A percentile compares a stretch with the other conserved stretches of the same genome.
These are phyloP conservation scores for Kwoniella bestiolae DNA, from an alignment of 768 basidiomycete genomes.

Conservation along the genomic window DNA sequence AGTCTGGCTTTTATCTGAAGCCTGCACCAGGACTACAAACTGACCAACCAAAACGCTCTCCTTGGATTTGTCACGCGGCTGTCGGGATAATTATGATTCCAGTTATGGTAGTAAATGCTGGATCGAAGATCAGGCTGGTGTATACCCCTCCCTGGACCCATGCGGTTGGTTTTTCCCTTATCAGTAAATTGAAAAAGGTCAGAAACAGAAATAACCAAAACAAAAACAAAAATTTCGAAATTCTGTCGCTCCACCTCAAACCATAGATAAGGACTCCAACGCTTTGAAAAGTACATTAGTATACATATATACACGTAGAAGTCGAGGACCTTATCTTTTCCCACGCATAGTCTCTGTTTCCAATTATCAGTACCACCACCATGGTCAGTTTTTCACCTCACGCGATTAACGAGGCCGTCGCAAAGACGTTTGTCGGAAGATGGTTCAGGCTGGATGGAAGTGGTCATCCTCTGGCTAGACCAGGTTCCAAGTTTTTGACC, in stretches of 20 bases:
- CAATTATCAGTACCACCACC: not conserved
- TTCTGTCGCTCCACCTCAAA: conserved; percentile 3
- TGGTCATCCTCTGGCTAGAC: conserved; percentile 67
- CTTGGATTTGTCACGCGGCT: not conserved
- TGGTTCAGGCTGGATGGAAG: conserved; percentile 78
- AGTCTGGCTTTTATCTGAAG: not conserved
- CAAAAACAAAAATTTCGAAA: conserved; percentile 4
- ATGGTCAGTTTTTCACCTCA: conserved; percentile 18
- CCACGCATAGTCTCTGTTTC: not conserved
- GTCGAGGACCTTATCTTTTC: not conserved
- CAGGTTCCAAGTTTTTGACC: conserved; percentile 66
- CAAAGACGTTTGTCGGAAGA: conserved; percentile 62
- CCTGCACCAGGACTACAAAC: not conserved
- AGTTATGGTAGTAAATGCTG: not conserved
- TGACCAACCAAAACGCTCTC: not conserved
- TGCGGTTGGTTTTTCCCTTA: conserved; percentile 11
- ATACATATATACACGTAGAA: not conserved
- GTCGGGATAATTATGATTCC: not conserved
- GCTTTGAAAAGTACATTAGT: not conserved
- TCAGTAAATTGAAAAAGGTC: not conserved
- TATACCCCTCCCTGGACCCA: not conserved
- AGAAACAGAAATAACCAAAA: not conserved
- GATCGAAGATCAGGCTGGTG: not conserved
- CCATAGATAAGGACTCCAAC: conserved; percentile 1
- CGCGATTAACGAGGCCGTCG: conserved; percentile 54